Evolutionary conservation across 805 yeast genomes (phyloP), one percentile per base, ranked within the genome.

Genomic region (Tetrapisispora fleetii): DNA sequence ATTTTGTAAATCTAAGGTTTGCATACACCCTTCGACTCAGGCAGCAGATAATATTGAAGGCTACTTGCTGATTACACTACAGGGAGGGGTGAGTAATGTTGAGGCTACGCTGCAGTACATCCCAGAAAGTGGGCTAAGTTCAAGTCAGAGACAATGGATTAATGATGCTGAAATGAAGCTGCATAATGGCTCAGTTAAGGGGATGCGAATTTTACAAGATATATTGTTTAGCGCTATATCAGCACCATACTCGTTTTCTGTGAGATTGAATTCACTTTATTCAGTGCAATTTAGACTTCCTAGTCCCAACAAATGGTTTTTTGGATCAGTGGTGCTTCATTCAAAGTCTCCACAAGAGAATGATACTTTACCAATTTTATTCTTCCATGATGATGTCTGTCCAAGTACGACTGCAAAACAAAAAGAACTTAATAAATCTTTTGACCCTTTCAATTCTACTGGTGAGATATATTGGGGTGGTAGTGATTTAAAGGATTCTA

Each of bases 381-480:
- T 90, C 64, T 90, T 93, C 70, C 99, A 93, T 65, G 99, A 93
- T 60, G 84, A 85, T 48, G 90, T 85, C 56, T 78, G 83, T 33
- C 82, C 86, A 7, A 83, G 91, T 38, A 87, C 95, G 0, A 68
- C 75, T 45, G 67, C 75, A 51, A 82, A 78, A 53, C 83, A 80
- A 53, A 75, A 77, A 45, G 61, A 77, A 47, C 75, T 81, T 47
- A 79, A 77, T 55, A 78, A 78, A 57, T 69, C 76, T 14, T 88
- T 90, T 62, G 85, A 84, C 50, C 89, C 95, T 0, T 90, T 88
- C 62, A 77, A 77, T 16, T 71, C 71, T 37, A 64, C 69, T 1
- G 71, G 71, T 24, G 75, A 73, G 35, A 62, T 87, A 37, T 85
- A 81, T 55, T 93, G 98, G 97, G 99, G 99, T 19, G 99, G 97